phyloP scores from a whole-genome alignment of 257 asterid genomes.

The Solanum chmielewskii region DNA sequence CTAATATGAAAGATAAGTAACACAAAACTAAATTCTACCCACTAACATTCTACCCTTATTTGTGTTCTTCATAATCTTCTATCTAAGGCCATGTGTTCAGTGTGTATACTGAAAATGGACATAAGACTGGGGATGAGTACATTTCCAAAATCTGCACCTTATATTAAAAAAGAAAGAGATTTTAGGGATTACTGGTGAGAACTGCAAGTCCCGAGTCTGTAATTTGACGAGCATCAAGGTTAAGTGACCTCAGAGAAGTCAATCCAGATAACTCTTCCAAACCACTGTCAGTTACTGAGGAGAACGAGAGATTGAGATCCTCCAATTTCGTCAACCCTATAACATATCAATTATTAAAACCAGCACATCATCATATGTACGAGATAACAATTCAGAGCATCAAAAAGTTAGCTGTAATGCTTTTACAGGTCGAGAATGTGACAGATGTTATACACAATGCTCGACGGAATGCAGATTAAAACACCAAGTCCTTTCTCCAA shows the following conservation, averaged over 20 bases:
- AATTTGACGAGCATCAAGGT: conserved; percentile 26
- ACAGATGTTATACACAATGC: background rate
- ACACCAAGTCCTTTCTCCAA: background rate
- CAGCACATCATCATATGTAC: background rate
- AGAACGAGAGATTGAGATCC: conserved; percentile 21
- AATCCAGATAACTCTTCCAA: conserved; percentile 14
- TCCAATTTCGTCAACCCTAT: conserved; percentile 25
- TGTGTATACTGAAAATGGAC: background rate
- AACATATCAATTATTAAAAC: background rate
- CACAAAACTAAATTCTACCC: background rate
- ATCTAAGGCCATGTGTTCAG: background rate
- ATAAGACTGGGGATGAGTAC: background rate
- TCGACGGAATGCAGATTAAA: background rate
- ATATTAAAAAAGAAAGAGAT: background rate
- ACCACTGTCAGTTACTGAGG: conserved; percentile 17
- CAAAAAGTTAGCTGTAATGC: background rate
- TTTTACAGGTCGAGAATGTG: background rate
- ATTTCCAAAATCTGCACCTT: background rate
- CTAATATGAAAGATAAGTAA: background rate
- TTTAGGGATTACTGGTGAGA: conserved; percentile 9
- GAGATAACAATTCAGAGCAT: background rate
- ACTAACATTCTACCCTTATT: background rate
- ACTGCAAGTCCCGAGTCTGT: conserved; percentile 20
- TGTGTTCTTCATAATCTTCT: background rate
- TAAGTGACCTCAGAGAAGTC: conserved; percentile 22